Evolutionary conservation across 805 yeast species (phyloP), one percentile per base, ranked within the genome.

Genomic region (Candida sithepensis): DNA sequence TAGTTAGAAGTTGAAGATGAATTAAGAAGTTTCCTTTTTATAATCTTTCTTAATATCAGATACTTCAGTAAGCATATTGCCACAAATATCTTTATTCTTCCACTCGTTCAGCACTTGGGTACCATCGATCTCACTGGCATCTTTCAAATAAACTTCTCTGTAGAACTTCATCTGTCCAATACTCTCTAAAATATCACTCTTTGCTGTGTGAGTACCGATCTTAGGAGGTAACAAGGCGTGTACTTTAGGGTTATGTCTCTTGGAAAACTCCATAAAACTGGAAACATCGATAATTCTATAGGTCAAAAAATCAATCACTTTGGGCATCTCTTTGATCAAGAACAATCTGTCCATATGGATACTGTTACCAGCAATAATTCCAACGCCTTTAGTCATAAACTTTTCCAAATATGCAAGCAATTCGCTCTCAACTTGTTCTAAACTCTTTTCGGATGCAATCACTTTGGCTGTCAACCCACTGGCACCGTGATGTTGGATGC

Each of bases 251-350:
- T 88, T 88, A 61, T 86, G 91, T 58, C 98, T 81, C 41, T 68
- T 71, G 0, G 91, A 85, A 14, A 90, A 68, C 66, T 94, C 99
- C 77, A 82, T 79, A 41, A 94, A 70, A 1, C 90, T 73, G n/a
- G 95, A 84, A 14, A 94, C 99, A 60, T 94, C 99, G 37, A 94
- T 78, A 36, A 91, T 74, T 46, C 99, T 76, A 63, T 94, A 94
- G 61, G 71, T 78, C 56, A 79, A 66, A 49, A 73, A 73, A 37
- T 78, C 78, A n/a, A 78, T 53, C 7, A 88, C 83, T 42, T 74
- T 65, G 0, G 98, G 98, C 70, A 94, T 82, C 59, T 92, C 96
- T 45, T 79, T 74, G 62, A 81, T 70, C 85, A 94, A 77, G 66
- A 92, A 94, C 43, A 85, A 74, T 49, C 89, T 78, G 64, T 94